Evolutionary conservation across 2,329 filamentous ascomycete genomes (phyloP).

Genomic region (Tolypocladium pustulatum): DNA sequence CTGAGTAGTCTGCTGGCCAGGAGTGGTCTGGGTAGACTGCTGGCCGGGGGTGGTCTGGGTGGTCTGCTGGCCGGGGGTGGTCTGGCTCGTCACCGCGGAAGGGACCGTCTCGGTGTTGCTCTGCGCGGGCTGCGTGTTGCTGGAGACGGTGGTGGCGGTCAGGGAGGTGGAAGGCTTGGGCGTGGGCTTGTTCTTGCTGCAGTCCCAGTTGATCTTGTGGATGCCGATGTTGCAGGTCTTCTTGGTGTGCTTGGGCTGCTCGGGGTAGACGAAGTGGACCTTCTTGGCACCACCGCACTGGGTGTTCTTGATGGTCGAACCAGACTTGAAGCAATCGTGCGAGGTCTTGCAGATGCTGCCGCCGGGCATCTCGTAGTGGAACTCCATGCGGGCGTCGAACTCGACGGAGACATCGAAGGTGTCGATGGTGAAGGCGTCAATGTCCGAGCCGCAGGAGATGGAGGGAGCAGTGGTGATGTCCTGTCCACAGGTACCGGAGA

Average conservation of each 20-base stretch:
- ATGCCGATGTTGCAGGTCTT: conserved; percentile 51
- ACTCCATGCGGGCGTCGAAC: conserved; percentile 69
- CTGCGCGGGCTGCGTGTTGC: conserved; percentile 2
- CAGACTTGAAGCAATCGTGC: conserved; percentile 53
- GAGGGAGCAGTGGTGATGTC: conserved; percentile 41
- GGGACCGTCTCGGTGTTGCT: conserved; percentile 5
- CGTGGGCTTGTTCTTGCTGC: conserved; percentile 24
- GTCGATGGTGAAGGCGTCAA: conserved; percentile 56
- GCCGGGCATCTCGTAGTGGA: conserved; percentile 80
- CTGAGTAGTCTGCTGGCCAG: not conserved
- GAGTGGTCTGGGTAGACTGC: conserved; percentile 8
- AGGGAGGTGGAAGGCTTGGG: not conserved
- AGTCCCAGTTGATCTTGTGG: conserved; percentile 49
- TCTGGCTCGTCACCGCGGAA: conserved; percentile 5
- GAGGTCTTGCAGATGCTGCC: conserved; percentile 74
- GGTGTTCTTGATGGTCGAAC: conserved; percentile 65
- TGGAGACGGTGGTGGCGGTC: not conserved
- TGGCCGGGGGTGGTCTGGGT: conserved; percentile 9
- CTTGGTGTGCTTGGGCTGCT: conserved; percentile 42
- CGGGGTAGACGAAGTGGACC: conserved; percentile 60
- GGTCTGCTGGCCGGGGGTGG: conserved; percentile 6
- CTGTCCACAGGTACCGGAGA: conserved; percentile 41
- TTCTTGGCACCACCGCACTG: conserved; percentile 88
- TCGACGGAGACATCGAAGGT: conserved; percentile 64
- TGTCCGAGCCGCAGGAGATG: conserved; percentile 32